Percentiles rank a stretch among this genome's conserved stretches.
phyloP scores from a whole-genome alignment of 2,329 filamentous ascomycete species.

The Fusarium compactum region DNA sequence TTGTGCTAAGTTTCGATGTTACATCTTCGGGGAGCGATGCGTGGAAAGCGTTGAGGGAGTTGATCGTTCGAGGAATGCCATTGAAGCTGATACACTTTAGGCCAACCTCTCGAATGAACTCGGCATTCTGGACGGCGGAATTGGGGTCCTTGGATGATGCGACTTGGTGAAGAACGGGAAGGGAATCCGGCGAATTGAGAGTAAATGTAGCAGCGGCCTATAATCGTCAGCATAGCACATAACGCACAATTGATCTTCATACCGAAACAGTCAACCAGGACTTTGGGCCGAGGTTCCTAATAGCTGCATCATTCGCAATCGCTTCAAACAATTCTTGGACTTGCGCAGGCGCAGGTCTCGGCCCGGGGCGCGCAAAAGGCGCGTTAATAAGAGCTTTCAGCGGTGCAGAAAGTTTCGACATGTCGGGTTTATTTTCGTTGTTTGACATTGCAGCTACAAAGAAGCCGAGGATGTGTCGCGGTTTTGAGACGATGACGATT shows the following conservation, averaged over 20 bases:
- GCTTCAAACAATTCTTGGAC: conserved; percentile 73
- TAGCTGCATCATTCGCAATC: conserved; percentile 72
- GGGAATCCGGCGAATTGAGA: conserved; percentile 84
- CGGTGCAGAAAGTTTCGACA: conserved; percentile 79
- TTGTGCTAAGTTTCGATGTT: conserved; percentile 64
- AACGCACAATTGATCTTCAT: conserved; percentile 28
- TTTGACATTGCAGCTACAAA: conserved; percentile 1
- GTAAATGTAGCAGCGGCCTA: conserved; percentile 86
- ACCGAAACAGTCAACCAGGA: conserved; percentile 77
- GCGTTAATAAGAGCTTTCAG: conserved; percentile 82
- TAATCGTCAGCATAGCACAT: conserved; percentile 1
- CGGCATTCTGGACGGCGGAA: conserved; percentile 64
- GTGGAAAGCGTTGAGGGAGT: conserved; percentile 80
- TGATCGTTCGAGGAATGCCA: conserved; percentile 86
- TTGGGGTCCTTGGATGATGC: conserved; percentile 51
- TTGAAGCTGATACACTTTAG: conserved; percentile 85
- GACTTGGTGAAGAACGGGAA: conserved; percentile 71
- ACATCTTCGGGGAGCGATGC: conserved; percentile 70
- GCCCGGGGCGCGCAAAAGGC: conserved; percentile 73
- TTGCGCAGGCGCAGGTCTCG: conserved; percentile 71
- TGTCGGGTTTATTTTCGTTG: conserved; percentile 52
- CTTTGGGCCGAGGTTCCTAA: conserved; percentile 70
- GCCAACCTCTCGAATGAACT: conserved; percentile 80
- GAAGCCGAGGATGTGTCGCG: conserved; percentile 21
- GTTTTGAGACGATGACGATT: conserved; percentile 35